Evolutionary conservation across 305 asterid species (phyloP).

Genomic region (Nicotiana rustica): DNA sequence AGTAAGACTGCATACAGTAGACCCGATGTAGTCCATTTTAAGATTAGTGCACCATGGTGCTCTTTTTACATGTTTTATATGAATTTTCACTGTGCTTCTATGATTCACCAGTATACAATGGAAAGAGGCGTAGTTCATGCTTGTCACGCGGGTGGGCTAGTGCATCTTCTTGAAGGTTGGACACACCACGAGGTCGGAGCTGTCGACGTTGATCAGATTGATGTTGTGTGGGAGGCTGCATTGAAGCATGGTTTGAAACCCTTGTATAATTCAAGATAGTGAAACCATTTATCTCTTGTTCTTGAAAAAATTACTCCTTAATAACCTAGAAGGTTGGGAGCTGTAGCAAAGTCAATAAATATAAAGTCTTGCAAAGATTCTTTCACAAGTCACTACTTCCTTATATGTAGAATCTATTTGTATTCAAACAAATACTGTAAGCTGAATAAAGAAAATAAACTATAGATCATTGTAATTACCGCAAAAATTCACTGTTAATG

Average conservation of each 20-base stretch:
- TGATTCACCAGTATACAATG: conserved; percentile 69
- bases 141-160: conserved; percentile 94
- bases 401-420: conserved; percentile 9
- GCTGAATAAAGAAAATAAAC: not conserved
- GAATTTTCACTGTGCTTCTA: conserved; percentile 10
- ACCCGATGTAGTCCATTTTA: not conserved
- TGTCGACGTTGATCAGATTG: conserved; percentile 76
- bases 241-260: conserved; percentile 77
- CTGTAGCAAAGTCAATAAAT: not conserved
- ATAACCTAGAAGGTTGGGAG: conserved; percentile 2
- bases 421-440: not conserved
- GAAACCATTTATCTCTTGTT: not conserved
- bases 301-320: not conserved
- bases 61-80: not conserved
- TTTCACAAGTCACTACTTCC: conserved; percentile 4
- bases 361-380: not conserved
- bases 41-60: too few species aligned
- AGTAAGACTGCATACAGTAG: not conserved
- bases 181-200: conserved; percentile 91
- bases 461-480: not conserved
- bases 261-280: conserved; percentile 37
- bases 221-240: conserved; percentile 91
- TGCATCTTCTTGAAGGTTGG: conserved; percentile 92
- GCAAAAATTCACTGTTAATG: not conserved
- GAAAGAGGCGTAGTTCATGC: conserved; percentile 91